These are phyloP conservation scores for Amniculicola lignicola DNA, from an alignment of 495 filamentous ascomycete genomes.

Conservation along the genomic window DNA sequence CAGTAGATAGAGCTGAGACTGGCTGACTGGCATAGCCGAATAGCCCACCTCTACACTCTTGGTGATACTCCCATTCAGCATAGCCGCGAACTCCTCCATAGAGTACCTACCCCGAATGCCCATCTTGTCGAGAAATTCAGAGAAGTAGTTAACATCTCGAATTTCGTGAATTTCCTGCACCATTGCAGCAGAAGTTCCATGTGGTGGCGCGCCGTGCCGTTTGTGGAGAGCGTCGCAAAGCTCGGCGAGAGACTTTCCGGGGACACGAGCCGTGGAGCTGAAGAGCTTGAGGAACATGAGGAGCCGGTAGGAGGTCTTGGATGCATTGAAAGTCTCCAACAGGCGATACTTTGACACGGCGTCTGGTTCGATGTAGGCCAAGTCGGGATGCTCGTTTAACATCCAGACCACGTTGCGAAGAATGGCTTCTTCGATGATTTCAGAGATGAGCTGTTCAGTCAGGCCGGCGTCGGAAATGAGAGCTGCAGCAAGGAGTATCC, in stretches of 20 bases:
- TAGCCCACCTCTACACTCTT: constrained; percentile 47
- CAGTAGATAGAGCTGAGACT: constrained; percentile 35
- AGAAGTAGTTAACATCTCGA: constrained; percentile 46
- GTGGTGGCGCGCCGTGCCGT: constrained; percentile 50
- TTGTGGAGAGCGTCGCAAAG: constrained; percentile 49
- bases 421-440: constrained; percentile 50
- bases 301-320: constrained; percentile 49
- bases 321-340: constrained; percentile 47
- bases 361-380: constrained; percentile 47
- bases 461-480: constrained; percentile 48
- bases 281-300: constrained; percentile 55
- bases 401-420: constrained; percentile 54
- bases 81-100: constrained; percentile 37
- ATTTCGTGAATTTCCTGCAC: constrained; percentile 46
- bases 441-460: constrained; percentile 42
- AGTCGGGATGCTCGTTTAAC: constrained; percentile 45
- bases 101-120: constrained; percentile 37
- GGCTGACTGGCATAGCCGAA: constrained; percentile 37
- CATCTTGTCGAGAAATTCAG: constrained; percentile 47
- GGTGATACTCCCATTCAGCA: constrained; percentile 43
- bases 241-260: constrained; percentile 40
- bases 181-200: constrained; percentile 43
- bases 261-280: constrained; percentile 44
- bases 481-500: constrained; percentile 48
- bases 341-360: constrained; percentile 48